Base-by-base conservation (phyloP, 257 asterid species). In the Solanum verrucosum region DNA sequence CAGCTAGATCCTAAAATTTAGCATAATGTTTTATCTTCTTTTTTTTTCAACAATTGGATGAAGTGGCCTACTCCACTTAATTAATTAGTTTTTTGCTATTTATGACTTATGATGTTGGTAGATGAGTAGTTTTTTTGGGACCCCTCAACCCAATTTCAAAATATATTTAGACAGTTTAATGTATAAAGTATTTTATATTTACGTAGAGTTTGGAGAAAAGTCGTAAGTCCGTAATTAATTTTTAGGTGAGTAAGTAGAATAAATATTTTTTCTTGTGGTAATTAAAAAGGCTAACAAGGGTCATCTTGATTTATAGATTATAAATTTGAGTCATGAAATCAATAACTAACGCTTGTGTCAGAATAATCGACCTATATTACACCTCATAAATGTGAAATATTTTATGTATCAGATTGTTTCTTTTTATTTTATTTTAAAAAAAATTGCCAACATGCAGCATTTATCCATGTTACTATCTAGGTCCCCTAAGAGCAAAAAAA, bases 61-160 rank as follows among this genome's bases (percentile, higher is more conserved):
- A 44, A 42, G 65, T 79, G 49, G 1, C 44, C 84, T 44, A 79
- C 84, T 25, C 84, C 84, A 79, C 65, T 44, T 79, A 79, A 25
- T 42, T 79, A 79, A 7, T 79, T 79, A 3, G 13, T 42, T n/a
- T n/a, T 79, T 56, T 79, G 84, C 9, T 81, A 81, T 81, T 81
- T 81, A 81, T 81, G 67, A 81, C 85, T 46, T 81, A 46, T 81
- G 85, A 81, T 16, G 85, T 81, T 46, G 67, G 68, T 81, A 46
- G 27, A 46, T 63, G 25, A 81, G 27, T 81, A 81, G 68, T 29
- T 14, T 56, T 29, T 70, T 7, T 34, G 1, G 84, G 85, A 79
- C 67, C 67, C 38, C 13, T 44, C 40, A 2, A 15, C 35, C 25
- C 13, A 15, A 20, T 78, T 40, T 44, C 12, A 44, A 75, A 25